Evolutionary conservation across 176 grass and related monocot genomes (phyloP).

Genomic region (Carex myosuroides): DNA sequence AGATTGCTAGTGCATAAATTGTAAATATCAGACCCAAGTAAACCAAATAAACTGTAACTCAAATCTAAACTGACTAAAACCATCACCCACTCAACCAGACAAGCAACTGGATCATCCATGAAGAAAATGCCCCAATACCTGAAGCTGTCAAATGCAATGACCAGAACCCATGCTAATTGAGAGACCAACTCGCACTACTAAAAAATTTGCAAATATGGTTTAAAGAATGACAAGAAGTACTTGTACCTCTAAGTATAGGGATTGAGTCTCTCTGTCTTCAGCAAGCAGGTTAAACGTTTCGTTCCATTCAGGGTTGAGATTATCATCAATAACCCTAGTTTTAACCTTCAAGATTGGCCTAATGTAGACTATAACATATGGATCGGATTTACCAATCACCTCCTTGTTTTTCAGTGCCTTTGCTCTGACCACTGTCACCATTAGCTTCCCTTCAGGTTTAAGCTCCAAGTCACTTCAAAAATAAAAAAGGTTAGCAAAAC

Average conservation of each 20-base stretch:
- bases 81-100: background rate
- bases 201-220: background rate
- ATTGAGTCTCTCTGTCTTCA: conserved; percentile 93
- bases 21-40: background rate
- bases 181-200: background rate
- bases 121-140: background rate
- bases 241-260: conserved; percentile 55
- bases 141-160: background rate
- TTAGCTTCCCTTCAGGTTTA: conserved; percentile 78
- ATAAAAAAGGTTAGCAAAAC: background rate
- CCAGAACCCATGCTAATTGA: background rate
- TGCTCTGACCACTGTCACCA: conserved; percentile 56
- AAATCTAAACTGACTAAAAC: background rate
- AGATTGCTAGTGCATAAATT: background rate
- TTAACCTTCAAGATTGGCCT: conserved; percentile 92
- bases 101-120: background rate
- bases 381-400: conserved; percentile 93
- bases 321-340: conserved; percentile 81
- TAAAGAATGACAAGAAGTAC: background rate
- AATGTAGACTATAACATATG: conserved; percentile 77
- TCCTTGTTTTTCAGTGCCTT: conserved; percentile 90
- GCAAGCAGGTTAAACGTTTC: conserved; percentile 77
- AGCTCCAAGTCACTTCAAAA: conserved; percentile 76
- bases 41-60: background rate
- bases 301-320: conserved; percentile 83